Percentiles rank a stretch among this genome's conserved stretches.
phyloP scores from a whole-genome alignment of 1,284 basidiomycete species.

The Irpex rosettiformis region DNA sequence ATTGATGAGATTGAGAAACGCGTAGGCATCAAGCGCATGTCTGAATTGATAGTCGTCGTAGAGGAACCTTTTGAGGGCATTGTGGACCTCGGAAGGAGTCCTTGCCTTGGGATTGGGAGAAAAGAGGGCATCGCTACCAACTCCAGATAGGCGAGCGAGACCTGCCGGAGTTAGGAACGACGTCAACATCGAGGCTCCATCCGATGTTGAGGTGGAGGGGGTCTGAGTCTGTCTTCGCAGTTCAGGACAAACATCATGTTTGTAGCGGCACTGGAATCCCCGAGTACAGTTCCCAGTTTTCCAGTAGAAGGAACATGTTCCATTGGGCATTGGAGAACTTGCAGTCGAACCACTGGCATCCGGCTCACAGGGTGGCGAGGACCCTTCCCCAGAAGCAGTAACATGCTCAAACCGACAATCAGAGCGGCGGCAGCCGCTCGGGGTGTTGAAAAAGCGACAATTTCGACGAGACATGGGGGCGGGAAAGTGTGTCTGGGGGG shows the following conservation, averaged over 20 bases:
- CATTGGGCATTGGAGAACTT: slow-evolving; percentile 27
- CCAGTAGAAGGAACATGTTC: slow-evolving; percentile 53
- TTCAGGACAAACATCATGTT: slow-evolving; percentile 28
- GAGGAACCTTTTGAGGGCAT: slow-evolving; percentile 43
- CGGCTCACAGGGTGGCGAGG: too few relatives aligned
- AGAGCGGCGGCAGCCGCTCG: slow-evolving; percentile 22
- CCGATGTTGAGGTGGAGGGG: neutral
- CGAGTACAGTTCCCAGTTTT: slow-evolving; percentile 42
- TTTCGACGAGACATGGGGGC: slow-evolving; percentile 14
- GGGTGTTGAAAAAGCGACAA: slow-evolving; percentile 21
- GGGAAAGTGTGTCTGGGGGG: neutral
- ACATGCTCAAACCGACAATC: slow-evolving; percentile 20
- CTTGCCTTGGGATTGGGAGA: slow-evolving; percentile 27
- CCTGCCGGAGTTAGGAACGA: slow-evolving; percentile 47
- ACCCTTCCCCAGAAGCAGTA: too few relatives aligned
- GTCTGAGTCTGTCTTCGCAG: slow-evolving; percentile 13
- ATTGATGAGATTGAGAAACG: neutral
- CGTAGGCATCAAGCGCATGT: slow-evolving; percentile 4
- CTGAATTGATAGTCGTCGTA: slow-evolving; percentile 43
- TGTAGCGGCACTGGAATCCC: slow-evolving; percentile 46
- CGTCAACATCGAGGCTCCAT: slow-evolving; percentile 16
- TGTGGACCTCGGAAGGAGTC: slow-evolving; percentile 50
- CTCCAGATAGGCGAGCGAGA: slow-evolving; percentile 37
- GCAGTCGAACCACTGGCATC: neutral
- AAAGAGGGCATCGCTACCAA: slow-evolving; percentile 20